phyloP scores from a whole-genome alignment of 2,329 filamentous ascomycete genomes.

The Fusarium sp. region DNA sequence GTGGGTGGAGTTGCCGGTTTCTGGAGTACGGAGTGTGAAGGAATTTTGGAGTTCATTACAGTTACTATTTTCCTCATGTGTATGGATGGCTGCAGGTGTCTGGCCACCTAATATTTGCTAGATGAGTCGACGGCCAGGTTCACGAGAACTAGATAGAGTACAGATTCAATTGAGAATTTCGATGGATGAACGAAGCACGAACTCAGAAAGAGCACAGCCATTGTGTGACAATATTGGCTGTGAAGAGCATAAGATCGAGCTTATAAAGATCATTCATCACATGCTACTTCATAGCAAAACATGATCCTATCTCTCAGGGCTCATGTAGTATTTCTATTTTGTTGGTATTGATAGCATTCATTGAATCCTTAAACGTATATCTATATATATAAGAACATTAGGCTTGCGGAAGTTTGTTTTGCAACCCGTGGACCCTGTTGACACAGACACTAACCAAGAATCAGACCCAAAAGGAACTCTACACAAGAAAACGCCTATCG shows the following conservation, averaged over 20 bases:
- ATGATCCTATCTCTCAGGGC: neutral
- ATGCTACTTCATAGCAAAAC: neutral
- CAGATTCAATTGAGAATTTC: constrained; percentile 20
- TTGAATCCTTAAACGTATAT: constrained; percentile 17
- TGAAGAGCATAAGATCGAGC: neutral
- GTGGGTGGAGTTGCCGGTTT: constrained; percentile 29
- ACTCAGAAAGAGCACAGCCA: neutral
- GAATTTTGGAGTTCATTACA: constrained; percentile 32
- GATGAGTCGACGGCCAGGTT: constrained; percentile 10
- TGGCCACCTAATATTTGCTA: constrained; percentile 35
- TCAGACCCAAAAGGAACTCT: constrained; percentile 17
- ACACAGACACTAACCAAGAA: constrained; percentile 20
- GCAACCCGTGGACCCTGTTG: constrained; percentile 6
- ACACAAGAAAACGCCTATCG: constrained; percentile 36
- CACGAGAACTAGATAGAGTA: constrained; percentile 29
- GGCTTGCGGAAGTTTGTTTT: neutral
- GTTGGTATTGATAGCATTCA: constrained; percentile 6
- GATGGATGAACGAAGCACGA: constrained; percentile 7
- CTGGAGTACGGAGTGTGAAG: constrained; percentile 28
- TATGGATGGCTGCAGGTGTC: constrained; percentile 1
- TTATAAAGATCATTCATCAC: neutral
- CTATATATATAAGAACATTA: constrained; percentile 5
- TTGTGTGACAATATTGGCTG: neutral
- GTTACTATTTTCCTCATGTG: constrained; percentile 8
- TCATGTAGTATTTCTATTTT: neutral